Percentiles rank a stretch among this genome's conserved stretches.
phyloP scores from a whole-genome alignment of 441 rosid genomes.

The Gossypium gossypioides region DNA sequence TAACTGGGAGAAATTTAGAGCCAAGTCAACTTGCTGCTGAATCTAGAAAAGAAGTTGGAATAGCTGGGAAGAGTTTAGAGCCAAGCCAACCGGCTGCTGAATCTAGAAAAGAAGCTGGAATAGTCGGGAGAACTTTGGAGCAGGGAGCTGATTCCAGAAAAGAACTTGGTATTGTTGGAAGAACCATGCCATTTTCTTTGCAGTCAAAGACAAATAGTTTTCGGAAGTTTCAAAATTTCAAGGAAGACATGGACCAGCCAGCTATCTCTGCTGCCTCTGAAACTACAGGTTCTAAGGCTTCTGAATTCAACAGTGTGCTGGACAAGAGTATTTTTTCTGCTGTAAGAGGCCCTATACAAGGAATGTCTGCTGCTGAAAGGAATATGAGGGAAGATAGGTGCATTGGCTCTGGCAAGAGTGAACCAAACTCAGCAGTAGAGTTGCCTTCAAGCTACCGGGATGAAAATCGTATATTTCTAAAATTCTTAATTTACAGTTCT shows the following conservation, averaged over 20 bases:
- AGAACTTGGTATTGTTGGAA: constrained; percentile 71
- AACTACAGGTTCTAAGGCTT: constrained; percentile 32
- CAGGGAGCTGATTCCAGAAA: constrained; percentile 60
- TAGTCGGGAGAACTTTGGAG: constrained; percentile 64
- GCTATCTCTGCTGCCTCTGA: constrained; percentile 37
- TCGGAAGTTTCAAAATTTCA: constrained; percentile 47
- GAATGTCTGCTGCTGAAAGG: constrained; percentile 44
- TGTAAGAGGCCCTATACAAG: constrained; percentile 37
- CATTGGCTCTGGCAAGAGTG: constrained; percentile 38
- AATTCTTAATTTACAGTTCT: constrained; percentile 1
- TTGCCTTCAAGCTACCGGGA: constrained; percentile 43
- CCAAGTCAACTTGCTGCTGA: constrained; percentile 4
- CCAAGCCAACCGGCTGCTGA: constrained; percentile 35
- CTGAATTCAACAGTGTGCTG: constrained; percentile 29
- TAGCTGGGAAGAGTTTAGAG: constrained; percentile 26
- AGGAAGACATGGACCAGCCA: constrained; percentile 58
- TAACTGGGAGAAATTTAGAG: constrained; percentile 2
- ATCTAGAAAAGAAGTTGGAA: constrained; percentile 15
- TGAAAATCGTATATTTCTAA: constrained; percentile 51
- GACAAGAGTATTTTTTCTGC: constrained; percentile 36
- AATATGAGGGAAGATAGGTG: constrained; percentile 42
- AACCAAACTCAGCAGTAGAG: constrained; percentile 37
- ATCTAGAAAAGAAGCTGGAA: constrained; percentile 63
- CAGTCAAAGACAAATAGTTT: constrained; percentile 68
- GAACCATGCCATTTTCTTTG: constrained; percentile 96